Base-by-base conservation (phyloP, 345 rosid species). In the Sisymbrium altissimum region DNA sequence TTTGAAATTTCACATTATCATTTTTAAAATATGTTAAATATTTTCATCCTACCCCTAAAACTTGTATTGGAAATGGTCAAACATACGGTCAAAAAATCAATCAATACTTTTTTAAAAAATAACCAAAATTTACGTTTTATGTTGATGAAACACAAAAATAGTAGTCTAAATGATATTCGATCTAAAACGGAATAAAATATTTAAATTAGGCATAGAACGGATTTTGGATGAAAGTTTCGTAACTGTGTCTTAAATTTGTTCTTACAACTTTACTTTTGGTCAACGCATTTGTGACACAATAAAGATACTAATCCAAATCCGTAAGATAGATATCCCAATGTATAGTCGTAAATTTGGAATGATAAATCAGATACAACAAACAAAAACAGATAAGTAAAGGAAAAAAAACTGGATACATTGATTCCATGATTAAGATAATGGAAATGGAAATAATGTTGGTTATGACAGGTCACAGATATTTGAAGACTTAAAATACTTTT, bases 381-480 rank as follows among this genome's bases (percentile, higher is more conserved):
- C 15, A 36, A 18, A 38, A 36, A 21, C 3, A 6, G 15, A 11
- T 38, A 5, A 33, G 6, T 5, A 30, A 30, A 33, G 5, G 7
- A 33, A 21, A 14, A 32, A 66, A 35, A 36, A 67, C 50, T 33
- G 33, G 58, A 45, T 46, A 13, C 19, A 36, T 59, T 38, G 64
- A 49, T 66, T 66, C 58, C 25, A 46, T 56, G 17, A 73, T 64
- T 35, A 67, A 17, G 53, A 66, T 12, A 48, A 66, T 21, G 7
- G 13, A 48, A 57, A 18, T 66, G 61, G 54, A 48, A 58, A 48
- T 74, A 39, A 58, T 58, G 78, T 7, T 66, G 65, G 59, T 13
- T 15, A 0, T 74, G 73, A 74, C 78, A 74, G 78, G 54, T 74
- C 73, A 74, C 54, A 74, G 9, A 67, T 66, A 67, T 30, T 67